Conservation (phyloP, 768 basidiomycete genomes). For the Calocera cornea region DNA sequence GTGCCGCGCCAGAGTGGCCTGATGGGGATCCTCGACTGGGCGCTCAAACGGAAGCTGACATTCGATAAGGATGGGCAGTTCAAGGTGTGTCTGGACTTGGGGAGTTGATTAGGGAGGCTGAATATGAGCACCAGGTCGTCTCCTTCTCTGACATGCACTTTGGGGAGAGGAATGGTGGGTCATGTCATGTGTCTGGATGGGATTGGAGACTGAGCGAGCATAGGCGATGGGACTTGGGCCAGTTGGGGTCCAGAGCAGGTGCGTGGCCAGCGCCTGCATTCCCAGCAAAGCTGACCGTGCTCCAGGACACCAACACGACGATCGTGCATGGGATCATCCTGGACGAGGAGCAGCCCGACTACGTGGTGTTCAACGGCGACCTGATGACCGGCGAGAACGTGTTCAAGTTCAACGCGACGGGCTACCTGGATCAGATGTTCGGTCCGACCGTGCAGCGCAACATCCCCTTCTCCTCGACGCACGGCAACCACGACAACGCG, state of each 20-base stretch:
- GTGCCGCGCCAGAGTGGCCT: background rate
- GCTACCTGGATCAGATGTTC: conserved; percentile 49
- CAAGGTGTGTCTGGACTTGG: background rate
- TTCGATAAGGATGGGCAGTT: background rate
- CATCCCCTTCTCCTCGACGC: conserved; percentile 53
- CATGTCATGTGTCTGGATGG: conserved; percentile 24
- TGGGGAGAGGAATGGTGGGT: conserved; percentile 61
- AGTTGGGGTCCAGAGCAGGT: background rate
- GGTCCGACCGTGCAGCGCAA: conserved; percentile 41
- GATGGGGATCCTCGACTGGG: background rate
- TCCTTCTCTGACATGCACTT: conserved; percentile 65
- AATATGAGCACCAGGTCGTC: conserved; percentile 31
- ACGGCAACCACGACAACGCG: conserved; percentile 40
- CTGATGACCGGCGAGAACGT: conserved; percentile 51
- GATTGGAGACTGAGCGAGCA: background rate
- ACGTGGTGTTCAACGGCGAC: conserved; percentile 50
- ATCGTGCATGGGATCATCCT: background rate
- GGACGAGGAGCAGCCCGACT: background rate
- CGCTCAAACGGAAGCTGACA: background rate
- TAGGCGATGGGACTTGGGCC: background rate
- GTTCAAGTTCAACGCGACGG: conserved; percentile 38
- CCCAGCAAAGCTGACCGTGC: background rate
- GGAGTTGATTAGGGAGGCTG: background rate
- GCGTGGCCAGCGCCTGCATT: background rate
- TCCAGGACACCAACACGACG: background rate